These are phyloP conservation scores for Penicillium malachiteum DNA, from an alignment of 495 filamentous ascomycete genomes.

Conservation along the genomic window DNA sequence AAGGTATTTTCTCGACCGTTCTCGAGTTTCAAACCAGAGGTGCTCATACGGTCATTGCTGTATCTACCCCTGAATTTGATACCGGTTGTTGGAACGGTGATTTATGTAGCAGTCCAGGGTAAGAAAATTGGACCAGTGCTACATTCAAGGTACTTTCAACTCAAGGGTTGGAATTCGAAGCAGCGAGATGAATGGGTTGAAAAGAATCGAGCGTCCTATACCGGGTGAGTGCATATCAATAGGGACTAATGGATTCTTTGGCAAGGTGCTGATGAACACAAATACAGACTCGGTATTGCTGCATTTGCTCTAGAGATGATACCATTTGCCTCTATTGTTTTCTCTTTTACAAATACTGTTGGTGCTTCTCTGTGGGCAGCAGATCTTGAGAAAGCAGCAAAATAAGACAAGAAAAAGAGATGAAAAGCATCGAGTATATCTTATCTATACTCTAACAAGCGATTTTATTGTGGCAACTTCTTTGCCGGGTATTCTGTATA, in stretches of 20 bases:
- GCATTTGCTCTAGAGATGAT: conserved; percentile 80
- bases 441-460: background rate
- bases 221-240: conserved; percentile 61
- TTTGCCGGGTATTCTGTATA: background rate
- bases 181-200: conserved; percentile 65
- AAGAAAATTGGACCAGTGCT: conserved; percentile 49
- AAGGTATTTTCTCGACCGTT: conserved; percentile 71
- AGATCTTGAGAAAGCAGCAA: conserved; percentile 68
- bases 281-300: conserved; percentile 73
- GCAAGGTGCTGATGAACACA: conserved; percentile 14
- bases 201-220: conserved; percentile 64
- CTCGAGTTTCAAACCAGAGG: conserved; percentile 59
- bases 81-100: conserved; percentile 77
- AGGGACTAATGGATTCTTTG: background rate
- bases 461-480: background rate
- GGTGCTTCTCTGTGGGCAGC: conserved; percentile 93
- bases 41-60: conserved; percentile 66
- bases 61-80: conserved; percentile 92
- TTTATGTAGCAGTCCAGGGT: conserved; percentile 79
- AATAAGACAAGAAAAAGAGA: background rate
- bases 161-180: conserved; percentile 71
- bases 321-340: conserved; percentile 77
- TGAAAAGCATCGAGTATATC: no score
- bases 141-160: conserved; percentile 76
- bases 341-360: conserved; percentile 87